Evolutionary conservation across 495 filamentous ascomycete species (phyloP).

Genomic region (Annulohypoxylon stygium): DNA sequence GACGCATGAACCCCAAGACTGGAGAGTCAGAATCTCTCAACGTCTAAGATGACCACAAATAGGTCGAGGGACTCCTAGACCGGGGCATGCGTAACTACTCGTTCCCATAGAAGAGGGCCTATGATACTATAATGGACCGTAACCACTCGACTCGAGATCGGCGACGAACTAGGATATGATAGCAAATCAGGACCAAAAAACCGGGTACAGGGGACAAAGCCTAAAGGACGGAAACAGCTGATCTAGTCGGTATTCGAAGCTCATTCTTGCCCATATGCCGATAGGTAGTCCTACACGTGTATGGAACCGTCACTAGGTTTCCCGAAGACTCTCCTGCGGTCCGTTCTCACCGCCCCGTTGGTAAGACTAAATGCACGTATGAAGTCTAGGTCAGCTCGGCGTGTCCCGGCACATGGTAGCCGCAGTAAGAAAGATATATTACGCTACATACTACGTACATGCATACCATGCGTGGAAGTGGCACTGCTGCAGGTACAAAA

Average conservation of each 20-base stretch:
- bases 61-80: background rate
- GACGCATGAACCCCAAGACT: conserved; percentile 2
- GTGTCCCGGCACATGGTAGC: conserved; percentile 19
- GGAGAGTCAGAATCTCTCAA: conserved; percentile 10
- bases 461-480: background rate
- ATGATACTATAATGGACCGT: background rate
- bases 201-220: conserved; percentile 8
- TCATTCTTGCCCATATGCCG: conserved; percentile 9
- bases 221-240: conserved; percentile 17
- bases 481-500: conserved; percentile 18
- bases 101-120: conserved; percentile 5
- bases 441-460: conserved; percentile 7
- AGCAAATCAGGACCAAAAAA: conserved; percentile 2
- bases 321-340: conserved; percentile 2
- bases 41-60: background rate
- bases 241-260: background rate
- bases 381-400: conserved; percentile 3
- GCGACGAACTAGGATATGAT: conserved; percentile 5
- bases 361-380: conserved; percentile 13
- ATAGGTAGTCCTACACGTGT: conserved; percentile 18
- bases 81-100: conserved; percentile 1
- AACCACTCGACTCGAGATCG: conserved; percentile 8
- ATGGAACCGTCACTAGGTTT: background rate
- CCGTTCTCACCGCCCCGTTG: conserved; percentile 20
- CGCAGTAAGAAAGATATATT: conserved; percentile 13